Evolutionary conservation across 2,329 filamentous ascomycete genomes (phyloP).

Genomic region (Decorospora gaudefroyi): DNA sequence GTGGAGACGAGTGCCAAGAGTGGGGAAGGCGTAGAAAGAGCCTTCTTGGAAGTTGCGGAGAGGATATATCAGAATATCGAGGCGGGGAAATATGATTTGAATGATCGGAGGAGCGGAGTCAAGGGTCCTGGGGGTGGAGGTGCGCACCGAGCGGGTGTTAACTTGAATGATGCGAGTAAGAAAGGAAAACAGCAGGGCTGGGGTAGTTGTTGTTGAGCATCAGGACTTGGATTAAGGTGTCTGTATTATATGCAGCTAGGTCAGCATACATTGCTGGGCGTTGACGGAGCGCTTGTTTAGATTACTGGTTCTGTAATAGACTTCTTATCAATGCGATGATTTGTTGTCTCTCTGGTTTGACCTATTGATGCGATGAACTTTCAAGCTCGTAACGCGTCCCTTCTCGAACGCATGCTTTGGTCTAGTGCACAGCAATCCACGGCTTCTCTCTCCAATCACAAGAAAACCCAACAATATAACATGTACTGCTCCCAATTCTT

Average conservation of each 20-base stretch:
- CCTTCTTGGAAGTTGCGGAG: constrained; percentile 91
- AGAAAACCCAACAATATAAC: no score
- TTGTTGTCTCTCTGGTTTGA: no score
- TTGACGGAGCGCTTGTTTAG: background rate
- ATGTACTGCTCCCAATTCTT: no score
- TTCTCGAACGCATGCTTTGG: no score
- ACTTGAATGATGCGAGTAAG: constrained; percentile 48
- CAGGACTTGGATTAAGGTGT: background rate
- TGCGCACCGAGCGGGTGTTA: constrained; percentile 50
- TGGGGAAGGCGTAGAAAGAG: constrained; percentile 89
- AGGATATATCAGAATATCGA: constrained; percentile 97
- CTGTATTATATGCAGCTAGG: background rate
- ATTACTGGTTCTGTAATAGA: constrained; percentile 6
- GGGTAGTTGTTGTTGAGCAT: constrained; percentile 39
- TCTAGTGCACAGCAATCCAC: no score
- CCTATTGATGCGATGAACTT: no score
- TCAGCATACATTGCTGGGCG: background rate
- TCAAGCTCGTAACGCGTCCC: no score
- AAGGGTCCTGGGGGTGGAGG: constrained; percentile 65
- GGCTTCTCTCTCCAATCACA: no score
- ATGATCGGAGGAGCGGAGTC: constrained; percentile 88
- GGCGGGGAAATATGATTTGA: constrained; percentile 90
- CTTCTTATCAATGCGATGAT: background rate
- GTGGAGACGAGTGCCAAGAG: constrained; percentile 97
- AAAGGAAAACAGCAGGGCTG: constrained; percentile 42